Conservation (phyloP, 805 yeast species). For the Starmerella stellata region DNA sequence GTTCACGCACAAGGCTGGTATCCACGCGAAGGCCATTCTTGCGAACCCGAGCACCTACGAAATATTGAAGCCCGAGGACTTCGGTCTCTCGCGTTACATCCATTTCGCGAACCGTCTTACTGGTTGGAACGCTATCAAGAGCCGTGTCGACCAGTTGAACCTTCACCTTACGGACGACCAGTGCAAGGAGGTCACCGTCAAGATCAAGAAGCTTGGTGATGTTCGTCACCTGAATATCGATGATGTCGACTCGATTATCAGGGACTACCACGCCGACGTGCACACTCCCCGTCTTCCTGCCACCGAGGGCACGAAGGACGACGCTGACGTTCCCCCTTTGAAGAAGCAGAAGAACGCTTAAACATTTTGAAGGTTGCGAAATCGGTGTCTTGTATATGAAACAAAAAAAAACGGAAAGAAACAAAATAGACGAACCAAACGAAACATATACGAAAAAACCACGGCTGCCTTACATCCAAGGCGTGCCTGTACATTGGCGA, state of each 20-base stretch:
- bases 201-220: conserved; percentile 88
- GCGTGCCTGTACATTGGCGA: too few species aligned
- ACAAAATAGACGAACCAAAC: too few species aligned
- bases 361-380: background rate
- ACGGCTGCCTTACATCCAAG: too few species aligned
- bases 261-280: conserved; percentile 67
- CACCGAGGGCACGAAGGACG: conserved; percentile 10
- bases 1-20: conserved; percentile 97
- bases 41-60: conserved; percentile 99
- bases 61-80: conserved; percentile 83
- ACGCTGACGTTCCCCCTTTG: conserved; percentile 18
- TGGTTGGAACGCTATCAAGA: conserved; percentile 98
- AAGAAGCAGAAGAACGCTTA: conserved; percentile 20
- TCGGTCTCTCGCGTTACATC: conserved; percentile 87
- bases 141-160: conserved; percentile 93
- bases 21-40: conserved; percentile 94
- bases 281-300: conserved; percentile 17
- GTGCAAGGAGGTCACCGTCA: conserved; percentile 82
- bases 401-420: too few species aligned
- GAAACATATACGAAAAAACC: too few species aligned
- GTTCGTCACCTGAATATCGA: conserved; percentile 86
- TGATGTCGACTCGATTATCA: conserved; percentile 92
- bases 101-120: conserved; percentile 96
- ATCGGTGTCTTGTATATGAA: too few species aligned
- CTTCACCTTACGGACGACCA: conserved; percentile 77